Base-by-base conservation (phyloP, 2,329 filamentous ascomycete species). In the Amauroascus niger region DNA sequence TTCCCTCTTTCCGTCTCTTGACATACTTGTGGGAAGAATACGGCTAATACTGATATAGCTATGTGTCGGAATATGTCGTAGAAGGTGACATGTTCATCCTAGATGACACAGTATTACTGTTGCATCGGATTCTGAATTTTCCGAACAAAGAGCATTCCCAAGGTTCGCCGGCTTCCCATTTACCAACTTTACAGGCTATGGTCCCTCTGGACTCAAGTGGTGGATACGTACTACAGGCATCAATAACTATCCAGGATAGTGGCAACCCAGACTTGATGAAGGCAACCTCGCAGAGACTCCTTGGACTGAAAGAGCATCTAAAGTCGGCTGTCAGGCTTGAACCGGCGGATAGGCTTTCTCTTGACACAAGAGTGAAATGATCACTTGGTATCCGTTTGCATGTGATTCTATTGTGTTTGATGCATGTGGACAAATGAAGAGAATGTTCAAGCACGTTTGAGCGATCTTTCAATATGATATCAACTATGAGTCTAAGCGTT, bases 351-450 rank as follows among this genome's bases (percentile, higher is more conserved):
- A 71, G 81, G 48, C 65, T 84, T 48, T 71, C 76, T 24, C 67
- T 84, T 57, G 80, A 84, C 63, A 80, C 80, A 2, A 72, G 80
- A 53, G 77, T 81, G 37, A 81, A 77, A 64, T 79, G 44, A 72
- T 63, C 49, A 54, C 58, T 52, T 58, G 55, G 54, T 51, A 51
- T 30, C 53, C 30, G 3, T 37, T 47, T 37, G 18, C 46, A 37
- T 14, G 45, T 24, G 49, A 48, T 46, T 49, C 18, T 13, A 22
- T 8, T 33, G 2, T 32, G 26, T 7, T 18, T n/a, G n/a, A 16
- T 5, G 18, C 43, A 30, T 33, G 43, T 32, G 43, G 28, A 33
- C 13, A 11, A 20, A 33, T 32, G 16, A 13, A 9, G 8, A 22
- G 41, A 20, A 9, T 13, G 14, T 28, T 48, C 11, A 8, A 4